Evolutionary conservation across 148 eudicot species (phyloP).

Genomic region (Polygonum maritimum): DNA sequence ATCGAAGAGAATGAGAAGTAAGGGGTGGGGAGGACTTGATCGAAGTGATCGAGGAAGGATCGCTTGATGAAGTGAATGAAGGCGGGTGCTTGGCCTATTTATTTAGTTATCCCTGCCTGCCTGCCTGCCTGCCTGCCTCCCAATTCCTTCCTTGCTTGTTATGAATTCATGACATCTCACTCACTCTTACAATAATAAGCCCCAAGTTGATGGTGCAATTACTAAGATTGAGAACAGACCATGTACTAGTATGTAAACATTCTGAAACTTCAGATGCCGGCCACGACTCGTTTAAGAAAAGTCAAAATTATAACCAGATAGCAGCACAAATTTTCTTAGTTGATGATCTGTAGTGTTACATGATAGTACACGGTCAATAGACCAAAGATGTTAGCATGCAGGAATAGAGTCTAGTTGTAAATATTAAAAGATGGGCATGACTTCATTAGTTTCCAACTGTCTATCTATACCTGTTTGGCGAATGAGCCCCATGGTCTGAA

Average conservation of each 20-base stretch:
- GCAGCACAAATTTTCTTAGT: too few relatives aligned
- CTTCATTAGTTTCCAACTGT: not conserved
- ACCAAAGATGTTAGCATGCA: too few relatives aligned
- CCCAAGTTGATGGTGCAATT: too few relatives aligned
- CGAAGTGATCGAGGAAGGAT: not conserved
- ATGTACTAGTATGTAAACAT: too few relatives aligned
- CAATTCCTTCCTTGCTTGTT: not conserved
- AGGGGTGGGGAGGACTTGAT: not conserved
- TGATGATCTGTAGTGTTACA: too few relatives aligned
- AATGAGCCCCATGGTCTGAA: not conserved
- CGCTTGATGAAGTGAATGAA: not conserved
- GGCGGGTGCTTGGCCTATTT: not conserved
- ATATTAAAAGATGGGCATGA: not conserved
- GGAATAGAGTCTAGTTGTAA: not conserved
- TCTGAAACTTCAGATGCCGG: too few relatives aligned
- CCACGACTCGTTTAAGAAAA: too few relatives aligned
- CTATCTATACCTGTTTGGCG: not conserved
- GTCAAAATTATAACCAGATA: too few relatives aligned
- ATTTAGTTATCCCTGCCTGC: not conserved
- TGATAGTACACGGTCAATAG: too few relatives aligned
- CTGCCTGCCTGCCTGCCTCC: not conserved
- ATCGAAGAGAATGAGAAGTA: not conserved
- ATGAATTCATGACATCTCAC: not conserved
- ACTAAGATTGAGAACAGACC: too few relatives aligned
- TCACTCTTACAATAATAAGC: not conserved